phyloP scores from a whole-genome alignment of 208 protist genomes.

The Leishmania gerbilli region DNA sequence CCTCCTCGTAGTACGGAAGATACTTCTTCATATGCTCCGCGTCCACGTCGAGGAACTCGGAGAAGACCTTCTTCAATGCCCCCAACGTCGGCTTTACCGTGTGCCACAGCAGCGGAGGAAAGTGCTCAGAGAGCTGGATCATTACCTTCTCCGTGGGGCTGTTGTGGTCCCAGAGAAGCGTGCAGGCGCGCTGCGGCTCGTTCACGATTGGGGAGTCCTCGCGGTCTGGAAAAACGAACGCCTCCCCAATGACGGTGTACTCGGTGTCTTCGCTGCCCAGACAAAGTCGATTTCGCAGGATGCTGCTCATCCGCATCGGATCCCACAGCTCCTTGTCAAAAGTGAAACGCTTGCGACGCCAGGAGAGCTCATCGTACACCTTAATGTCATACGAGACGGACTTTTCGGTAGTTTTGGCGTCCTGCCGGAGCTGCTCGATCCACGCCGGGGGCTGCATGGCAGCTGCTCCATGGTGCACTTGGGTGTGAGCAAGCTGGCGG shows the following conservation, averaged over 20 bases:
- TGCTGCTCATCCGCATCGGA: conserved; percentile 79
- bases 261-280: conserved; percentile 77
- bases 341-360: conserved; percentile 67
- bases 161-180: conserved; percentile 90
- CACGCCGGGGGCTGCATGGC: conserved; percentile 44
- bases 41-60: conserved; percentile 91
- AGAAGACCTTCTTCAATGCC: conserved; percentile 83
- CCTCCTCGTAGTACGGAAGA: conserved; percentile 87
- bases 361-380: conserved; percentile 86
- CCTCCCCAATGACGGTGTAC: conserved; percentile 93
- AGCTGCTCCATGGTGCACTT: background rate
- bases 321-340: conserved; percentile 90
- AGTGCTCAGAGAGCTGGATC: conserved; percentile 87
- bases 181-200: conserved; percentile 74
- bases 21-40: conserved; percentile 91
- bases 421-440: conserved; percentile 69
- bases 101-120: conserved; percentile 92
- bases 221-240: conserved; percentile 87
- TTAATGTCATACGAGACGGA: conserved; percentile 88
- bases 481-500: conserved; percentile 1
- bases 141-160: conserved; percentile 90
- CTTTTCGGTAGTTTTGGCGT: conserved; percentile 73
- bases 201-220: conserved; percentile 92
- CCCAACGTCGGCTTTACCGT: conserved; percentile 80
- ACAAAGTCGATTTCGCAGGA: conserved; percentile 76